Conservation (phyloP, 768 basidiomycete species). For the Trametes punicea region DNA sequence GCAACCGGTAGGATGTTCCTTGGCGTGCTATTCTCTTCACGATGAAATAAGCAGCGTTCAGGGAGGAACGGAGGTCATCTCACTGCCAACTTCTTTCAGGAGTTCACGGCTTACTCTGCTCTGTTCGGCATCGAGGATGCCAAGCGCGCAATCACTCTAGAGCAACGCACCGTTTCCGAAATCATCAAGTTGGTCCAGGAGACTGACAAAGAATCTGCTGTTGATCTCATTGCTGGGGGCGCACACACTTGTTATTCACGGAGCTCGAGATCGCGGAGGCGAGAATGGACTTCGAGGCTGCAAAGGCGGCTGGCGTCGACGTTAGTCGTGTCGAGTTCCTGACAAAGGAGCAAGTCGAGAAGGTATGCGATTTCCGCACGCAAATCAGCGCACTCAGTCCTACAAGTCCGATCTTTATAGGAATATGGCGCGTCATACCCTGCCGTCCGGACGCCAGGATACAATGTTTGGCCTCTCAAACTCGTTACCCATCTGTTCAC, state of each 20-base stretch:
- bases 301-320: slow-evolving; percentile 49
- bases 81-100: slow-evolving; percentile 45
- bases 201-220: slow-evolving; percentile 40
- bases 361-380: slow-evolving; percentile 34
- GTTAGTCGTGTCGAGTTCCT: slow-evolving; percentile 46
- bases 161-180: slow-evolving; percentile 49
- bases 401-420: slow-evolving; percentile 20
- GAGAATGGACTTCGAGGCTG: slow-evolving; percentile 48
- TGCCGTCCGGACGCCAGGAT: slow-evolving; percentile 46
- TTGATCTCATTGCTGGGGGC: slow-evolving; percentile 66
- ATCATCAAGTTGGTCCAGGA: slow-evolving; percentile 49
- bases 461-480: slow-evolving; percentile 81
- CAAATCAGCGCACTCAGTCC: not conserved
- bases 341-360: slow-evolving; percentile 41
- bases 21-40: not conserved
- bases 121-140: slow-evolving; percentile 55
- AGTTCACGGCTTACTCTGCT: slow-evolving; percentile 39
- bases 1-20: slow-evolving; percentile 55
- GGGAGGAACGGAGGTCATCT: slow-evolving; percentile 82
- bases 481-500: slow-evolving; percentile 67
- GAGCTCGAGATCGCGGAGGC: slow-evolving; percentile 40
- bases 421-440: slow-evolving; percentile 49
- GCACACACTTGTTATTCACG: slow-evolving; percentile 47
- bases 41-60: slow-evolving; percentile 24
- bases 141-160: slow-evolving; percentile 48